phyloP scores from a whole-genome alignment of 345 rosid species.

The Eucalyptus fibrosa region DNA sequence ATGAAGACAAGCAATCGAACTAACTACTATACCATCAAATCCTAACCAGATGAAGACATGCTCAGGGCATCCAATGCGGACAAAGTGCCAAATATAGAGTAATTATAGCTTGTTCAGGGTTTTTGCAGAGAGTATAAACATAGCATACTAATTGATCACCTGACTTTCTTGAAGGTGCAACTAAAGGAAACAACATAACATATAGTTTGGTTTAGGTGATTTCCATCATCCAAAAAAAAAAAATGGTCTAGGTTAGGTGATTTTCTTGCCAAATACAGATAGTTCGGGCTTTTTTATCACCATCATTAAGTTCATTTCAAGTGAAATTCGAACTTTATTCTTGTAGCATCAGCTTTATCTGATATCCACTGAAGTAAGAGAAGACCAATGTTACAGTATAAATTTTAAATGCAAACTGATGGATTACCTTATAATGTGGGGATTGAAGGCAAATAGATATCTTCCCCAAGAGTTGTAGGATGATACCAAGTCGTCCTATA shows the following conservation, averaged over 20 bases:
- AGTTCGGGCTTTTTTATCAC: too few species aligned
- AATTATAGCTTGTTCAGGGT: not conserved
- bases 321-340: too few species aligned
- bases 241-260: too few species aligned
- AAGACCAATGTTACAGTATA: too few species aligned
- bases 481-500: slow-evolving; percentile 31
- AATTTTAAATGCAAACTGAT: not conserved
- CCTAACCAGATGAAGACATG: not conserved
- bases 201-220: not conserved
- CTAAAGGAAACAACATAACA: not conserved
- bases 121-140: not conserved
- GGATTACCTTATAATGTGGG: slow-evolving; percentile 27
- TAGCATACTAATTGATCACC: too few species aligned
- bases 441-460: slow-evolving; percentile 32
- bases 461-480: slow-evolving; percentile 56
- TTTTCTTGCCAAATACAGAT: too few species aligned
- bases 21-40: not conserved
- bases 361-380: too few species aligned
- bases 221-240: not conserved
- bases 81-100: not conserved
- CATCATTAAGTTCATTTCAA: too few species aligned
- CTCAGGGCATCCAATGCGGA: not conserved
- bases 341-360: too few species aligned
- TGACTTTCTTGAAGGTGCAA: not conserved
- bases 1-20: too few species aligned